Percentiles rank a stretch among this genome's conserved stretches.
These are phyloP conservation scores for Bryoglossum gracile DNA, from an alignment of 495 filamentous ascomycete genomes.

Conservation along the genomic window DNA sequence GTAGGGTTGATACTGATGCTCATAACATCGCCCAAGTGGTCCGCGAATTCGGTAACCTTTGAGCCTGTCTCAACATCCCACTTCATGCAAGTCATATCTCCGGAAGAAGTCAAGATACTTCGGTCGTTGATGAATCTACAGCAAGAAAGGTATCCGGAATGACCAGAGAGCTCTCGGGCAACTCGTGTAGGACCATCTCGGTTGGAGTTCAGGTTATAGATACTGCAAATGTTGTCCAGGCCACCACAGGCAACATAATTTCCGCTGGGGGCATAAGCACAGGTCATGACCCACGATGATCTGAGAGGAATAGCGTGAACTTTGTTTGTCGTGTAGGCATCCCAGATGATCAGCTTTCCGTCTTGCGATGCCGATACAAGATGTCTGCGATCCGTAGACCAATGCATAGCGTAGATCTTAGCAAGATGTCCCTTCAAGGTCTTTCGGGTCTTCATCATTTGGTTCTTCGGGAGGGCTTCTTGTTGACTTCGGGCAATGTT, in stretches of 20 bases:
- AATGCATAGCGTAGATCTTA: constrained; percentile 99
- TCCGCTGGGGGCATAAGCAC: constrained; percentile 95
- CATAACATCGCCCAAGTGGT: constrained; percentile 98
- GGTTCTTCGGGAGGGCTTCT: constrained; percentile 81
- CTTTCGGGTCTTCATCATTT: constrained; percentile 87
- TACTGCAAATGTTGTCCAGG: constrained; percentile 98
- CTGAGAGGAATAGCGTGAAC: constrained; percentile 98
- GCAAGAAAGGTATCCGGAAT: constrained; percentile 96
- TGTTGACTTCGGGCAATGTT: constrained; percentile 83
- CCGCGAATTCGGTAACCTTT: constrained; percentile 96
- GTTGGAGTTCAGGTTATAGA: constrained; percentile 93
- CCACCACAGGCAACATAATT: constrained; percentile 98
- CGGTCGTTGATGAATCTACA: constrained; percentile 99
- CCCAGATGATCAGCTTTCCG: constrained; percentile 99
- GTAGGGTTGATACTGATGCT: constrained; percentile 99
- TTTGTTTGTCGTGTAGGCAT: constrained; percentile 99
- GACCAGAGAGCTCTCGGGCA: constrained; percentile 91
- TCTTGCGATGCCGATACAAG: constrained; percentile 97
- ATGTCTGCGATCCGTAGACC: constrained; percentile 97
- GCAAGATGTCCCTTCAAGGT: constrained; percentile 95
- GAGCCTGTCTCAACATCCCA: constrained; percentile 98
- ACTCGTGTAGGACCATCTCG: constrained; percentile 94
- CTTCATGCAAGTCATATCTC: constrained; percentile 99
- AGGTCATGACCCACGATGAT: constrained; percentile 99
- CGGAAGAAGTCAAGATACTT: constrained; percentile 93